A percentile compares a stretch with the other conserved stretches of the same genome.
phyloP scores from a whole-genome alignment of 2,329 filamentous ascomycete genomes.

The Macroventuria anomochaeta region DNA sequence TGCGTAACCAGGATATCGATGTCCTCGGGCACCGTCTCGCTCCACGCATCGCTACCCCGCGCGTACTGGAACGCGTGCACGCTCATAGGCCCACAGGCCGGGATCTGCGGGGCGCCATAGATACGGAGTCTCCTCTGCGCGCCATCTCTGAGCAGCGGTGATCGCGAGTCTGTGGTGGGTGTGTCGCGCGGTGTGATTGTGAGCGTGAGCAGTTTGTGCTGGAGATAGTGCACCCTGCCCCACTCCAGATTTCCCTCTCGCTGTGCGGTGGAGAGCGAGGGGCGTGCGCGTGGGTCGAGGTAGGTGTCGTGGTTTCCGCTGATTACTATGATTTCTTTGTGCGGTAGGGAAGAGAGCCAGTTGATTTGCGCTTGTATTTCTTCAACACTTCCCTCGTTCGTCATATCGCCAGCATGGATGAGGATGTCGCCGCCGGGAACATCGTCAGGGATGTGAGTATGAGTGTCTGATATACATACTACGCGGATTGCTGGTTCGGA shows the following conservation, averaged over 20 bases:
- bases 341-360: conserved; percentile 78
- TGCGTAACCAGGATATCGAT: conserved; percentile 84
- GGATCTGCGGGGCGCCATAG: conserved; percentile 83
- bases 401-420: conserved; percentile 88
- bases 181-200: conserved; percentile 47
- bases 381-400: conserved; percentile 71
- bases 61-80: conserved; percentile 82
- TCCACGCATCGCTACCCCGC: conserved; percentile 71
- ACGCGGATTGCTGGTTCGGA: conserved; percentile 70
- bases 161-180: conserved; percentile 10
- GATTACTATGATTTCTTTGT: conserved; percentile 80
- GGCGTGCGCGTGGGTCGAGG: conserved; percentile 72
- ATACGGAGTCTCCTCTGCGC: conserved; percentile 65
- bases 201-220: conserved; percentile 70
- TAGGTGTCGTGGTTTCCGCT: conserved; percentile 89
- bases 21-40: conserved; percentile 70
- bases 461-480: conserved; percentile 91
- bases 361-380: conserved; percentile 84
- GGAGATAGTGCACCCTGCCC: conserved; percentile 75
- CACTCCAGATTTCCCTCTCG: conserved; percentile 66
- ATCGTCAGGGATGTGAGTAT: conserved; percentile 65
- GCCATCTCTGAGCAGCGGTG: conserved; percentile 29
- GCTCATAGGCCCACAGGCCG: conserved; percentile 69
- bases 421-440: conserved; percentile 82
- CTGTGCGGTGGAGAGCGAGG: conserved; percentile 58